Base-by-base conservation (phyloP, 2,329 filamentous ascomycete species). In the Ophiostoma australiae region DNA sequence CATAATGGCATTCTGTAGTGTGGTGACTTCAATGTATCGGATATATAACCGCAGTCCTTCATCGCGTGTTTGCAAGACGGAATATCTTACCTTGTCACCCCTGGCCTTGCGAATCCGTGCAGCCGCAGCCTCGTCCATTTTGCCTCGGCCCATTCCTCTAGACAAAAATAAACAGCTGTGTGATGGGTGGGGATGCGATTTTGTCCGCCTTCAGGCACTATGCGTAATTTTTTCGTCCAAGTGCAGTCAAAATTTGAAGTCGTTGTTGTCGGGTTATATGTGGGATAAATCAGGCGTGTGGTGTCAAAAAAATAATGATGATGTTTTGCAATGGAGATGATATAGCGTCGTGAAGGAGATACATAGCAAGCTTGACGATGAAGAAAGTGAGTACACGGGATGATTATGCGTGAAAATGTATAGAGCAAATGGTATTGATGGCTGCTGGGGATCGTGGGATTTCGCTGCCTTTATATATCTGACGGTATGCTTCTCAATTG, bases 121-220 rank as follows among this genome's bases (percentile, higher is more conserved):
- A 2, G 79, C 81, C 5, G 80, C 79, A 20, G 79, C 78, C 3
- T 80, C 78, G 73, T 83, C 81, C 82, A 83, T 84, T 72, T 80
- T 81, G 35, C 76, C 76, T 67, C 77, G 77, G 4, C 77, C 78
- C 78, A 80, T 80, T 35, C 33, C 39, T 20, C 33, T 37, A 15
- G 10, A 13, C 23, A 39, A 63, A 33, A 63, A 58, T 5, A n/a
- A 31, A 15, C 44, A n/a, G 37, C 23, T 58, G n/a, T 27, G 11
- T 58, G 52, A 58, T 27, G 17, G 20, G 44, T 20, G 33, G 33
- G 39, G 35, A n/a, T 31, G 61, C 11, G 23, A 23, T 23, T 27
- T 23, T 58, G 23, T 41, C 23, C 23, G 52, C 23, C 4, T 58
- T 3, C 23, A 31, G 23, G 52, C 17, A 48, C 20, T n/a, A 5